Evolutionary conservation across 139 green algal genomes (phyloP).

Genomic region (Trebouxia sp.): DNA sequence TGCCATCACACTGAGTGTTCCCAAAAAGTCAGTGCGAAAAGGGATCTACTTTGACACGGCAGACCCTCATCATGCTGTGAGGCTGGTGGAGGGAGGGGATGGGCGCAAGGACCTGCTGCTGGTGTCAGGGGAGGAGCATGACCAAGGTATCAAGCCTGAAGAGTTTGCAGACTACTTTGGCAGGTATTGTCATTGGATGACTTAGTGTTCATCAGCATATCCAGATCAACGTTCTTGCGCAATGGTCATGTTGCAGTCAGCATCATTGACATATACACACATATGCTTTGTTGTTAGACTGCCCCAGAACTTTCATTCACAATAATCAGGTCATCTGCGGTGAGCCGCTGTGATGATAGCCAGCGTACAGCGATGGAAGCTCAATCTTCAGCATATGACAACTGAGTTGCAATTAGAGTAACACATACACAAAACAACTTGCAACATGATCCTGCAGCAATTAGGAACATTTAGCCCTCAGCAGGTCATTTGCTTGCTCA

Average conservation of each 20-base stretch:
- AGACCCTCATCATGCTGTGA: background rate
- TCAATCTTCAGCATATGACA: no score
- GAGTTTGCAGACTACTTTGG: slow-evolving; percentile 23
- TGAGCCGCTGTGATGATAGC: no score
- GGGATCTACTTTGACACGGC: slow-evolving; percentile 16
- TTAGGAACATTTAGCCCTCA: background rate
- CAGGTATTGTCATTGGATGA: background rate
- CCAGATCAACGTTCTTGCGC: background rate
- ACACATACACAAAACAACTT: no score
- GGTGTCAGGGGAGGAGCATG: slow-evolving; percentile 5
- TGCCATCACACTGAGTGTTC: slow-evolving; percentile 4
- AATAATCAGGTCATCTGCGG: no score
- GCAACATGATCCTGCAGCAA: no score
- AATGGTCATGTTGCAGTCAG: no score
- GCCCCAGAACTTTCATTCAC: no score
- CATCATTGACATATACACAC: no score
- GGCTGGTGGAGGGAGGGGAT: background rate
- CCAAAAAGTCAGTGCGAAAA: slow-evolving; percentile 2
- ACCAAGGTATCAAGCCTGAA: slow-evolving; percentile 24
- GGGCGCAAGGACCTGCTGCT: slow-evolving; percentile 13
- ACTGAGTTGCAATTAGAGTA: no score
- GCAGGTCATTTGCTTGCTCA: no score
- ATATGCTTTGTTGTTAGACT: no score
- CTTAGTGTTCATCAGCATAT: background rate
- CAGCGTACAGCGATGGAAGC: no score